Evolutionary conservation across 2,329 filamentous ascomycete species (phyloP), one percentile per base, ranked within the genome.

Genomic region (Curvularia lunata): DNA sequence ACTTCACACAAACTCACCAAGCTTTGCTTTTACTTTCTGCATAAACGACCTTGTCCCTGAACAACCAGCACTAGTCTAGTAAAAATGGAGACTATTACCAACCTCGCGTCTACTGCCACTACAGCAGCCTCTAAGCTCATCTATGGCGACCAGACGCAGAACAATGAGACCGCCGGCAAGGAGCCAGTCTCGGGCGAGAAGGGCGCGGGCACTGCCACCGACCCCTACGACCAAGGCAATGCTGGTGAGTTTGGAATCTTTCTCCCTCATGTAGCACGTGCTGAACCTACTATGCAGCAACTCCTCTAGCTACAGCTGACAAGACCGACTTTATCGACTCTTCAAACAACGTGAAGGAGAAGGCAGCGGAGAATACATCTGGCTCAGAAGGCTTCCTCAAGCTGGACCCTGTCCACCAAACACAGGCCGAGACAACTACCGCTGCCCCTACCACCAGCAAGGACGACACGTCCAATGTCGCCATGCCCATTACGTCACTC

Each of bases 201-300:
- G 56, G 91, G 91, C 38, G 80, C 88, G 72, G 89, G 90, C 4
- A 83, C 83, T 23, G 82, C 82, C 42, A 86, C 85, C 12, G 88
- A 94, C 74, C 91, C 91, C 0, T 96, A 88, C 68, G 91, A 95
- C 71, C 86, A 86, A 56, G 91, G 91, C 48, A 95, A 95, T 42
- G 45, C 74, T 78, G 84, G 81, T 86, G 75, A 65, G 78, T 63
- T 46, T 30, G 18, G 19, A 9, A 21, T 16, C 30, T 49, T 12
- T n/a, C 18, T 5, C 6, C 18, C 37, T 21, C 10, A 23, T 43
- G 12, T 45, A 19, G 18, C 16, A 3, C 40, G 27, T 25, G 51
- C 63, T 68, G 30, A 67, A 42, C 41, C 30, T 32, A 48, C 34
- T 27, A 23, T 30, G 18, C 25, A 65, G 65, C 63, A 40, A 59